A percentile compares a stretch with the other conserved stretches of the same genome.
These are phyloP conservation scores for Candida koratica DNA, from an alignment of 805 yeast genomes.

Conservation along the genomic window DNA sequence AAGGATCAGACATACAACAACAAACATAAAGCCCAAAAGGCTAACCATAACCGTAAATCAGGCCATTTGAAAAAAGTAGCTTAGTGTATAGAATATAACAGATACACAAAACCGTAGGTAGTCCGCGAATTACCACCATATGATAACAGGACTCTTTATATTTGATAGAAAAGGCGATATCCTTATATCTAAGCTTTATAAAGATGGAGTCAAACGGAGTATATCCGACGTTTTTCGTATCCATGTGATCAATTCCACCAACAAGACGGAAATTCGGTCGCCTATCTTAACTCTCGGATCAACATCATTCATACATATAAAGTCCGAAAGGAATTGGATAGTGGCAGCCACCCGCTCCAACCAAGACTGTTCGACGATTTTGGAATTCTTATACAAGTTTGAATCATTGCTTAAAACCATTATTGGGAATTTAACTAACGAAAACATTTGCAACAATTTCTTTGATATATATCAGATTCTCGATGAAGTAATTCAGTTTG, in stretches of 20 bases:
- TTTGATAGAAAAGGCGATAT: slow-evolving; percentile 81
- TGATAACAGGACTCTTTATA: slow-evolving; percentile 83
- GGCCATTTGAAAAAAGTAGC: no score
- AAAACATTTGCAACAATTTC: slow-evolving; percentile 59
- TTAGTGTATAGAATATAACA: no score
- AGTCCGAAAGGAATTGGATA: slow-evolving; percentile 60
- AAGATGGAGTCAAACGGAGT: slow-evolving; percentile 72
- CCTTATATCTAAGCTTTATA: slow-evolving; percentile 65
- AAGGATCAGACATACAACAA: slow-evolving; percentile 38
- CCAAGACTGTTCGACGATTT: slow-evolving; percentile 73
- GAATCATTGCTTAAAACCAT: slow-evolving; percentile 44
- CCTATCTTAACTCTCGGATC: slow-evolving; percentile 78
- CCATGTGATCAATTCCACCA: slow-evolving; percentile 69
- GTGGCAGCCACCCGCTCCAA: slow-evolving; percentile 90
- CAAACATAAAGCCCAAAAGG: slow-evolving; percentile 52
- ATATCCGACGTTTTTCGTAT: slow-evolving; percentile 87
- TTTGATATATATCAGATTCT: slow-evolving; percentile 68
- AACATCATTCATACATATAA: slow-evolving; percentile 81
- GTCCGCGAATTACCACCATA: slow-evolving; percentile 23
- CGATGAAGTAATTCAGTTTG: slow-evolving; percentile 74
- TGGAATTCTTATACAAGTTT: slow-evolving; percentile 72
- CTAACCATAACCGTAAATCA: slow-evolving; percentile 62
- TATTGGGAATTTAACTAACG: slow-evolving; percentile 23
- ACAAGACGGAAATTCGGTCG: slow-evolving; percentile 27
- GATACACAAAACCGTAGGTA: no score